Percentiles rank a stretch among this genome's conserved stretches.
phyloP scores from a whole-genome alignment of 805 yeast genomes.

The Yarrowia sp. region DNA sequence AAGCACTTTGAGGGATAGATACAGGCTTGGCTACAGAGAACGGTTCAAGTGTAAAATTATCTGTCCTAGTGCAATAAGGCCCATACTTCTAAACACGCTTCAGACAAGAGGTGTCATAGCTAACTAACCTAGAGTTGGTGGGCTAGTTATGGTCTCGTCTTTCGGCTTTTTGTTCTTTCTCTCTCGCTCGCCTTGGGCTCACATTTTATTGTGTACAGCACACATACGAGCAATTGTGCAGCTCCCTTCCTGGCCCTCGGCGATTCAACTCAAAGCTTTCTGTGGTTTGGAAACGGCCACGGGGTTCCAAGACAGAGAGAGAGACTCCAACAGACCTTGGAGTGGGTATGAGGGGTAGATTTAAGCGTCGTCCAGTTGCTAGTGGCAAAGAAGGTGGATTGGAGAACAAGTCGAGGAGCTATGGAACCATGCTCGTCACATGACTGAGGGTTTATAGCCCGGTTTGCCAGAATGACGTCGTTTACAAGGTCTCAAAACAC shows the following conservation, averaged over 20 bases:
- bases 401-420: too few relatives aligned
- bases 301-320: too few relatives aligned
- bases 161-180: neutral
- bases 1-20: too few relatives aligned
- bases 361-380: too few relatives aligned
- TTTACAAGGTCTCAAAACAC: neutral
- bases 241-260: neutral
- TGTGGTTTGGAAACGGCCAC: neutral
- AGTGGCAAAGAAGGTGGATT: too few relatives aligned
- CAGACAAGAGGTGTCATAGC: neutral
- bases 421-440: too few relatives aligned
- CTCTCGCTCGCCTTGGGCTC: neutral
- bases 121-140: neutral
- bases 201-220: neutral
- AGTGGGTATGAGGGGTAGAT: too few relatives aligned
- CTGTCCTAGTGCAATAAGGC: neutral
- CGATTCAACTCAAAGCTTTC: neutral
- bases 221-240: neutral
- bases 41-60: neutral
- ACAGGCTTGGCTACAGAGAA: too few relatives aligned
- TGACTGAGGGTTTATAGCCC: neutral
- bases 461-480: slow-evolving; percentile 4
- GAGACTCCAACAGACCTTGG: too few relatives aligned
- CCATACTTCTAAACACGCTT: neutral
- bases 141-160: neutral